A percentile compares a stretch with the other conserved stretches of the same genome.
phyloP scores from a whole-genome alignment of 495 filamentous ascomycete genomes.

The Aspergillus sclerotioniger region DNA sequence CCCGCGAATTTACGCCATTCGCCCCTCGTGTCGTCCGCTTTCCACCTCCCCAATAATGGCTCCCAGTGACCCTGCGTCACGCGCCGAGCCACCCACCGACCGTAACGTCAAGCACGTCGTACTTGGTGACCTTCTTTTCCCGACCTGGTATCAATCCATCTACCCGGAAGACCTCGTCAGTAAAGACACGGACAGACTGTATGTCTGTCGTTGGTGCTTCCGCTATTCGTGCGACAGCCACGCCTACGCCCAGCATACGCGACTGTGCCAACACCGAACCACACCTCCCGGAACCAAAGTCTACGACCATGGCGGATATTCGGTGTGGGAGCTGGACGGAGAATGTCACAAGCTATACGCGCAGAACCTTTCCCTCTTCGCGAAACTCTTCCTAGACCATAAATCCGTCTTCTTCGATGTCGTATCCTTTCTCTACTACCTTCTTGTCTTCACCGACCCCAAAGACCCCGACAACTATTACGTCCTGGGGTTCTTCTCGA shows the following conservation, averaged over 20 bases:
- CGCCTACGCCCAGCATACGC: constrained; percentile 54
- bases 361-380: constrained; percentile 93
- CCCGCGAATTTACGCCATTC: too few species aligned
- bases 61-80: constrained; percentile 23
- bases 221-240: constrained; percentile 77
- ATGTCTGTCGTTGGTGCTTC: constrained; percentile 92
- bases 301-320: constrained; percentile 58
- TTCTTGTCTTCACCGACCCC: constrained; percentile 58
- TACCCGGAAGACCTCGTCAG: constrained; percentile 76
- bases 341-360: constrained; percentile 86
- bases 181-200: constrained; percentile 62
- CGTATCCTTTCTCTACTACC: constrained; percentile 90
- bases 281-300: constrained; percentile 48
- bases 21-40: not conserved
- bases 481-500: constrained; percentile 94
- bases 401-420: constrained; percentile 99
- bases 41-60: constrained; percentile 39
- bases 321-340: constrained; percentile 91
- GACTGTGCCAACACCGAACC: constrained; percentile 33
- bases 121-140: constrained; percentile 69
- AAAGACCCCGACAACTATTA: constrained; percentile 33
- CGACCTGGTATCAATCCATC: constrained; percentile 74
- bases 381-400: constrained; percentile 96
- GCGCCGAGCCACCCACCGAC: constrained; percentile 39
- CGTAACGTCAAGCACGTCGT: constrained; percentile 74